Evolutionary conservation across 2,329 filamentous ascomycete species (phyloP).

Genomic region (Colletotrichum brevisporum): DNA sequence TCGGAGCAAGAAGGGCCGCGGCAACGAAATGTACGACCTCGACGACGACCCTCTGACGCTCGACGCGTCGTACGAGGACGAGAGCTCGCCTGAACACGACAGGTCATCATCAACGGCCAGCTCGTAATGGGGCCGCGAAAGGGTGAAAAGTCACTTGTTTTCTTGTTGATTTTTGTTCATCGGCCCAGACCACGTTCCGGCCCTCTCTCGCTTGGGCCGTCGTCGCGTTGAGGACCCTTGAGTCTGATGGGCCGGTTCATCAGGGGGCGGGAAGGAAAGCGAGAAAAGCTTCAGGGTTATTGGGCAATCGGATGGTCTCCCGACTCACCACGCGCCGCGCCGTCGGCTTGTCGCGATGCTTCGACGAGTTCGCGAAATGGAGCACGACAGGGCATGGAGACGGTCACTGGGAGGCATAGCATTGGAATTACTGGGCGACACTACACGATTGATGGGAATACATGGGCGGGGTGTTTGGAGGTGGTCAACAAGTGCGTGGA

Average conservation of each 20-base stretch:
- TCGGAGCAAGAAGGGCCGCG: conserved; percentile 38
- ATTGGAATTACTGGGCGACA: conserved; percentile 5
- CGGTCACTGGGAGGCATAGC: conserved; percentile 15
- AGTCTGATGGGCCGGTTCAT: conserved; percentile 11
- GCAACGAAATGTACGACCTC: conserved; percentile 31
- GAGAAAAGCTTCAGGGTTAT: conserved; percentile 1
- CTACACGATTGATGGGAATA: neutral
- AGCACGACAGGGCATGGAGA: neutral
- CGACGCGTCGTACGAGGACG: conserved; percentile 19
- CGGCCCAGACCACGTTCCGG: too few relatives aligned
- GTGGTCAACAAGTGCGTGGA: neutral
- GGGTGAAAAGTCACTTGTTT: neutral
- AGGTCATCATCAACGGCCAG: neutral
- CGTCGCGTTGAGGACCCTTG: neutral
- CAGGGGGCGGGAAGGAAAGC: conserved; percentile 4
- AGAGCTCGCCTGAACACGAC: conserved; percentile 7
- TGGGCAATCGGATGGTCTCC: conserved; percentile 25
- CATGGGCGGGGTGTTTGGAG: neutral
- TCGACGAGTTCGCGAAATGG: conserved; percentile 13
- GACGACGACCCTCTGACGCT: conserved; percentile 35
- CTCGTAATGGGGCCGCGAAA: neutral
- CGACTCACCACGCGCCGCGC: conserved; percentile 9
- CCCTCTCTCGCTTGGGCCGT: neutral
- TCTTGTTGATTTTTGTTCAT: too few relatives aligned
- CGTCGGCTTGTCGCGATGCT: neutral